These are phyloP conservation scores for Phialophora verrucosa DNA, from an alignment of 2,329 filamentous ascomycete species.

Conservation along the genomic window DNA sequence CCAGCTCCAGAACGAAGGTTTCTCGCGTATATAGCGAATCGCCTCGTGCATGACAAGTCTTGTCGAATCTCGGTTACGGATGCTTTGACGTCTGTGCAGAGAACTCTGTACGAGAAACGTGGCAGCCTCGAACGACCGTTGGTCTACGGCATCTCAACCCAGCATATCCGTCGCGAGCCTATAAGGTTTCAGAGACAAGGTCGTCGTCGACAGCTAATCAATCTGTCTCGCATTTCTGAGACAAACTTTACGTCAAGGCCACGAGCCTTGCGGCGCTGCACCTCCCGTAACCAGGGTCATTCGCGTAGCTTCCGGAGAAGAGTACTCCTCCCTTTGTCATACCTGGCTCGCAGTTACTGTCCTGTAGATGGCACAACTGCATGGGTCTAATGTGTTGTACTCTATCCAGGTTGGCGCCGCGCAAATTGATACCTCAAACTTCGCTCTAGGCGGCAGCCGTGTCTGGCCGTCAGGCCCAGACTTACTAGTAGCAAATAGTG, in stretches of 20 bases:
- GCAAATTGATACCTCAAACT: constrained; percentile 10
- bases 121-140: constrained; percentile 12
- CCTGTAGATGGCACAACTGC: background rate
- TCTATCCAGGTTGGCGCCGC: background rate
- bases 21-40: constrained; percentile 25
- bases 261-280: background rate
- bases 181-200: background rate
- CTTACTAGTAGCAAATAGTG: background rate
- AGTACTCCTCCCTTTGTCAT: background rate
- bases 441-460: background rate
- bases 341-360: background rate
- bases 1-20: background rate
- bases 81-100: background rate
- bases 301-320: background rate
- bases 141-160: constrained; percentile 5
- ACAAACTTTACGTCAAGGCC: constrained; percentile 9
- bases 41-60: constrained; percentile 24
- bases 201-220: background rate
- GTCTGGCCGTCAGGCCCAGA: background rate
- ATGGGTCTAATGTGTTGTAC: background rate
- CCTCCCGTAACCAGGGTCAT: background rate
- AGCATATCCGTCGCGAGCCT: constrained; percentile 1
- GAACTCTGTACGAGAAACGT: constrained; percentile 6
- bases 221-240: background rate
- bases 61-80: constrained; percentile 17